Conservation (phyloP, 257 asterid species). For the Nyctanthes arbortristis region DNA sequence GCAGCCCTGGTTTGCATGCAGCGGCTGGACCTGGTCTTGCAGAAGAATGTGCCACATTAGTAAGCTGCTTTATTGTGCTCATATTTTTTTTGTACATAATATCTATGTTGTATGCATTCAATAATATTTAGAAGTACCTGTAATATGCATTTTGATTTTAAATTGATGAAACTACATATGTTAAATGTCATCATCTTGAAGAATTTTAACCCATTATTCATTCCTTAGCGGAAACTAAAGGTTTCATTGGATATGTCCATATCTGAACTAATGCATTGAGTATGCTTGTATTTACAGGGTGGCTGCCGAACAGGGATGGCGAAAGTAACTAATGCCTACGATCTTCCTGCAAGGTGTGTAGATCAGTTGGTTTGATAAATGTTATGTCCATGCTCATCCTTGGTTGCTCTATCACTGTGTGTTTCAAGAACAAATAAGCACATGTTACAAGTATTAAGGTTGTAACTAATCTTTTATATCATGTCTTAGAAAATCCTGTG, state of each 20-base stretch:
- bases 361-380: background rate
- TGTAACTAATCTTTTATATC: background rate
- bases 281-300: constrained; percentile 49
- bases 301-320: constrained; percentile 99
- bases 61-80: background rate
- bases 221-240: background rate
- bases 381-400: background rate
- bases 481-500: constrained; percentile 7
- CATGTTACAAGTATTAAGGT: background rate
- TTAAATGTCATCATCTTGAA: background rate
- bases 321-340: constrained; percentile 73
- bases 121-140: background rate
- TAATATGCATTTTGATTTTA: background rate
- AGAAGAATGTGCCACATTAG: constrained; percentile 75
- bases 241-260: background rate
- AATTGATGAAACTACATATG: background rate
- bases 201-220: background rate
- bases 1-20: constrained; percentile 96
- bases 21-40: constrained; percentile 99
- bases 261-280: background rate
- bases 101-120: background rate
- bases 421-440: background rate
- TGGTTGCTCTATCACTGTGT: background rate
- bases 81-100: background rate
- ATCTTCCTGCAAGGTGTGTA: constrained; percentile 79